Evolutionary conservation across 2,329 filamentous ascomycete species (phyloP), one percentile per base, ranked within the genome.

Genomic region (Coniochaeta sp.): DNA sequence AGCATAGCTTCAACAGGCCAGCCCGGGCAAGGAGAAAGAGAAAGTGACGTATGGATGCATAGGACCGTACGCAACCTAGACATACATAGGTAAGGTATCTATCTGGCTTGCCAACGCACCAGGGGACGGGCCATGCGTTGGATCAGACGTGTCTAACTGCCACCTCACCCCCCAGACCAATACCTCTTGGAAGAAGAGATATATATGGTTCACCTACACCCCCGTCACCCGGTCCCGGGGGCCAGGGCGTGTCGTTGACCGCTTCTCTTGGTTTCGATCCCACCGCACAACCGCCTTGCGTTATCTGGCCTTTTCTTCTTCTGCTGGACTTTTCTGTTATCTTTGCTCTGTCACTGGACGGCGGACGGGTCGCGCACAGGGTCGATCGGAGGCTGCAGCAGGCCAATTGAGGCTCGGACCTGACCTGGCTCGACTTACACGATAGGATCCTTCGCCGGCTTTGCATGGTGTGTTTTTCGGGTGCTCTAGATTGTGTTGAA

Each of bases 291-390:
- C 6, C 14, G 5, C 27, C 24, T 48, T 48, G 45, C 45, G 45
- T 48, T 48, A 48, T 48, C 45, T 48, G 9, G 27, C 20, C 4
- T 24, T 26, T 42, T 42, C 38, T 9, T 42, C 12, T 18, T 18
- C 22, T 42, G 18, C 38, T 26, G 22, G 38, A 22, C 45, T 6
- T 20, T 26, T 30, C 45, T 48, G 45, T 48, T 48, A 48, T 48
- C 45, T 48, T 48, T 48, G 45, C 8, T 22, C n/a, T 48, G 14
- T 48, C 45, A 48, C 45, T 48, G 45, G 45, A 18, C 45, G 45
- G 28, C 5, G 26, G 20, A 22, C 20, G 13, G 9, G 13, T 48
- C 28, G 26, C 16, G 14, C 24, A 47, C 42, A 22, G 12, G 16
- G 24, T 47, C 42, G 42, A 47, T 47, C 26, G 42, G 42, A 30